A percentile compares a stretch with the other conserved stretches of the same genome.
These are phyloP conservation scores for Scalesia atractyloides DNA, from an alignment of 129 eudicot genomes.

Conservation along the genomic window DNA sequence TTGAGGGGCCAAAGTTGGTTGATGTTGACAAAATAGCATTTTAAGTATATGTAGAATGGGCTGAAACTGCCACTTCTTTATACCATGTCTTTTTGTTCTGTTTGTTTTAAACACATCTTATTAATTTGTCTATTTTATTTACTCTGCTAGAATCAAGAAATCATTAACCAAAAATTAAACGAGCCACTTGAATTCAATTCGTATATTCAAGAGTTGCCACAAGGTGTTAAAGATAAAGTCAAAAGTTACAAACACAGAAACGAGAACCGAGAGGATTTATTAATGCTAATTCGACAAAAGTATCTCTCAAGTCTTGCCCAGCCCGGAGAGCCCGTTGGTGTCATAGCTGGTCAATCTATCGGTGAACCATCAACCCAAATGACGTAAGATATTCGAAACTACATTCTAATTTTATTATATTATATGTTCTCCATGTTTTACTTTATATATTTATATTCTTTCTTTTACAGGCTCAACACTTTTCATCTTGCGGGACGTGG, in stretches of 20 bases:
- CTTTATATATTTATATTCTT: background rate
- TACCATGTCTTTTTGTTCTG: background rate
- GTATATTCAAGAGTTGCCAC: slow-evolving; percentile 59
- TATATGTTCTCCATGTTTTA: background rate
- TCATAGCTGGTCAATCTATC: slow-evolving; percentile 86
- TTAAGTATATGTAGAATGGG: no score
- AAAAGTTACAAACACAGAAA: slow-evolving; percentile 30
- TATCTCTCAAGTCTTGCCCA: slow-evolving; percentile 86
- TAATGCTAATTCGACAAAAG: slow-evolving; percentile 64
- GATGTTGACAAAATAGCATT: no score
- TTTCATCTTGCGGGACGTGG: slow-evolving; percentile 99
- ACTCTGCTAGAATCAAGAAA: slow-evolving; percentile 51
- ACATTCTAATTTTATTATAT: background rate
- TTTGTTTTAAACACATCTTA: slow-evolving; percentile 19
- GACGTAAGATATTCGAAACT: slow-evolving; percentile 58
- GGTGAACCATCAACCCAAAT: slow-evolving; percentile 99
- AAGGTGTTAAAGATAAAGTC: slow-evolving; percentile 50
- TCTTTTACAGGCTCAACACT: slow-evolving; percentile 73
- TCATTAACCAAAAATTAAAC: slow-evolving; percentile 44
- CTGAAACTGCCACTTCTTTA: background rate
- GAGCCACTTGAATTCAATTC: slow-evolving; percentile 54
- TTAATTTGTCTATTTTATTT: slow-evolving; percentile 17
- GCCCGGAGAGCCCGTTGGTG: slow-evolving; percentile 97
- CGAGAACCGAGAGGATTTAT: slow-evolving; percentile 36
- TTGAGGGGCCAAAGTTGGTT: no score